Conservation (phyloP, 1,284 basidiomycete species). For the Puccinia coronata region DNA sequence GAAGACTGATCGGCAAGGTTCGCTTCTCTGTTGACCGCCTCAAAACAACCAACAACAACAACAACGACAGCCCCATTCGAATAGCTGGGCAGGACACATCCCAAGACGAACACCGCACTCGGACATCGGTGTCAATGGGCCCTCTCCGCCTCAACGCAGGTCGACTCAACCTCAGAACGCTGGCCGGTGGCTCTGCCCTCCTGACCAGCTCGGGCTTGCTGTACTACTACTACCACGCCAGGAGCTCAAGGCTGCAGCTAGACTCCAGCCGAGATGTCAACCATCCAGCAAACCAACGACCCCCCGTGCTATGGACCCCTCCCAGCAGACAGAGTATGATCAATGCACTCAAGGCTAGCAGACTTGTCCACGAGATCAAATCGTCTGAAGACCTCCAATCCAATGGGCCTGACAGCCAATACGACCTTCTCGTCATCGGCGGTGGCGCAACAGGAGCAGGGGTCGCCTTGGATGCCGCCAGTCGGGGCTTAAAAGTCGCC, state of each 20-base stretch:
- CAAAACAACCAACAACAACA: no score
- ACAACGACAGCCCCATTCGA: no score
- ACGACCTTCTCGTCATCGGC: conserved; percentile 80
- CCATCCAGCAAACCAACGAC: conserved; percentile 45
- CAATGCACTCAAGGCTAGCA: conserved; percentile 61
- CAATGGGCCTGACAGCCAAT: conserved; percentile 35
- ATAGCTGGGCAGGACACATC: no score
- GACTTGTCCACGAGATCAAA: conserved; percentile 19
- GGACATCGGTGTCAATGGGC: neutral
- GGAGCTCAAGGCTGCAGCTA: conserved; percentile 26
- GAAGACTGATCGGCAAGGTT: no score
- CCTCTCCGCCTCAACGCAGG: neutral
- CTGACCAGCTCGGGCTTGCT: conserved; percentile 16
- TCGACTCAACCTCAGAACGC: neutral
- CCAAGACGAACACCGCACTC: neutral
- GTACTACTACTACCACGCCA: neutral
- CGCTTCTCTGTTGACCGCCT: no score
- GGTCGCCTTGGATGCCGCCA: conserved; percentile 89
- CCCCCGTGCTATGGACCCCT: conserved; percentile 69
- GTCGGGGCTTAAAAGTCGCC: conserved; percentile 85
- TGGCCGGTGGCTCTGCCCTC: conserved; percentile 9
- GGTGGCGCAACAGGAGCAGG: conserved; percentile 91
- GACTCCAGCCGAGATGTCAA: conserved; percentile 27
- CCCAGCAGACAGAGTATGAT: conserved; percentile 70
- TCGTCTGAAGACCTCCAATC: conserved; percentile 9